phyloP scores from a whole-genome alignment of 495 filamentous ascomycete species.

The Physcia stellaris region DNA sequence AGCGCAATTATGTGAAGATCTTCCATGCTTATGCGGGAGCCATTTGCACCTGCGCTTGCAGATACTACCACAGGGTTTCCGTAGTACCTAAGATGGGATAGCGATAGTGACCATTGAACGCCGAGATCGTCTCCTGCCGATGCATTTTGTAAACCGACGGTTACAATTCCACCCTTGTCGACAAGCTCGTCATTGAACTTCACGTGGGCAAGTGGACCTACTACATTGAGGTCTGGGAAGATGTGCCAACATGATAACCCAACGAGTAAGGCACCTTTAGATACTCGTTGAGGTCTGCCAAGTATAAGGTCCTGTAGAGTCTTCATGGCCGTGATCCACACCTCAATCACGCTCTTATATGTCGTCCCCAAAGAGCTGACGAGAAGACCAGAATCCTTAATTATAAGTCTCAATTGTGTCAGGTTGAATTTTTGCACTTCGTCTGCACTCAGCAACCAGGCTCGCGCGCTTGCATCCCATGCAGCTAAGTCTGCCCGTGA shows the following conservation, averaged over 20 bases:
- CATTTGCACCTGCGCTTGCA: no score
- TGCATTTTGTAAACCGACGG: slow-evolving; percentile 13
- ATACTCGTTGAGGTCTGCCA: slow-evolving; percentile 10
- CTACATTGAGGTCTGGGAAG: slow-evolving; percentile 23
- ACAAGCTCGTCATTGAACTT: slow-evolving; percentile 16
- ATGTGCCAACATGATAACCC: slow-evolving; percentile 24
- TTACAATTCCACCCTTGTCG: slow-evolving; percentile 16
- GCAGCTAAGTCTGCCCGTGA: neutral
- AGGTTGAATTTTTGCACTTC: slow-evolving; percentile 12
- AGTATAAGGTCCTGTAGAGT: slow-evolving; percentile 1
- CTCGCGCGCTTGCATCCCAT: slow-evolving; percentile 26
- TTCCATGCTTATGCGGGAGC: no score
- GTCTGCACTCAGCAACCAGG: slow-evolving; percentile 22
- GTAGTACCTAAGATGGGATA: slow-evolving; percentile 10
- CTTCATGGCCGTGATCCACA: slow-evolving; percentile 12
- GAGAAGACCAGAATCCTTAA: slow-evolving; percentile 20
- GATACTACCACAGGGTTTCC: slow-evolving; percentile 7
- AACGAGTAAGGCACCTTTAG: slow-evolving; percentile 16
- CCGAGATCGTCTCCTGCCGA: slow-evolving; percentile 1
- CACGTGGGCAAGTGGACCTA: slow-evolving; percentile 9
- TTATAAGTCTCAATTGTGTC: slow-evolving; percentile 21
- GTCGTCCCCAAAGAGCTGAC: slow-evolving; percentile 12
- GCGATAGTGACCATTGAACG: slow-evolving; percentile 10
- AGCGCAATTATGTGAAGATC: no score
- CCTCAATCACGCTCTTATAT: slow-evolving; percentile 19